Percentiles rank a stretch among this genome's conserved stretches.
These are phyloP conservation scores for Magnolia changhungtana DNA, from an alignment of 164 flowering plant genomes.

Conservation along the genomic window DNA sequence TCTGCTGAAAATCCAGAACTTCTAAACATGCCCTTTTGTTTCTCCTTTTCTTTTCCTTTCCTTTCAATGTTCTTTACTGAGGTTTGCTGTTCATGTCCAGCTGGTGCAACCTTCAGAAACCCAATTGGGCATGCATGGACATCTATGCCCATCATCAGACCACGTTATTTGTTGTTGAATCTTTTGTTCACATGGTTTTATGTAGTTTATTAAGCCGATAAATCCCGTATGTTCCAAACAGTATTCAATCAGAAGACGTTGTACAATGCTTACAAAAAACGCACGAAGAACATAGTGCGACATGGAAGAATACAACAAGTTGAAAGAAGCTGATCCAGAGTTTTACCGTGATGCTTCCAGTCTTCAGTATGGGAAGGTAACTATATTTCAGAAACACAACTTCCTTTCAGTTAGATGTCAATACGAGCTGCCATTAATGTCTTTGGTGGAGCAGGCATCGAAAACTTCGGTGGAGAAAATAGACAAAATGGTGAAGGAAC, in stretches of 20 bases:
- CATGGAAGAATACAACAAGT: slow-evolving; percentile 71
- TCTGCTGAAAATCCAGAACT: too few relatives aligned
- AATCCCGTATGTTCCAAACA: slow-evolving; percentile 23
- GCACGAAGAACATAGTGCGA: slow-evolving; percentile 75
- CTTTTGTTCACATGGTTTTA: background rate
- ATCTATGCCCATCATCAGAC: background rate
- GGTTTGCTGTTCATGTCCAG: background rate
- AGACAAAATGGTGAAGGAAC: slow-evolving; percentile 89
- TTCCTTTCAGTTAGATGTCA: background rate
- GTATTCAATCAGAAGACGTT: slow-evolving; percentile 93
- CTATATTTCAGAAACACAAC: background rate
- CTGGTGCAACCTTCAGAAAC: background rate
- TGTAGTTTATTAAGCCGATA: background rate
- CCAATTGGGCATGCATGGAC: background rate
- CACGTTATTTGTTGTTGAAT: background rate
- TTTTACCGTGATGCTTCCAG: slow-evolving; percentile 97
- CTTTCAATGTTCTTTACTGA: too few relatives aligned
- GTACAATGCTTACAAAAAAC: slow-evolving; percentile 90
- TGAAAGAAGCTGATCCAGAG: slow-evolving; percentile 96
- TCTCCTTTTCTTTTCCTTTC: too few relatives aligned
- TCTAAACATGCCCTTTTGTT: too few relatives aligned
- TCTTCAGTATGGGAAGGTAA: slow-evolving; percentile 94
- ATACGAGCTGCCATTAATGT: background rate
- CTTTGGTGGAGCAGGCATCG: slow-evolving; percentile 38
- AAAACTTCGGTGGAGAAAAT: slow-evolving; percentile 77